Conservation (phyloP, 805 yeast species). For the Candida tallmaniae region DNA sequence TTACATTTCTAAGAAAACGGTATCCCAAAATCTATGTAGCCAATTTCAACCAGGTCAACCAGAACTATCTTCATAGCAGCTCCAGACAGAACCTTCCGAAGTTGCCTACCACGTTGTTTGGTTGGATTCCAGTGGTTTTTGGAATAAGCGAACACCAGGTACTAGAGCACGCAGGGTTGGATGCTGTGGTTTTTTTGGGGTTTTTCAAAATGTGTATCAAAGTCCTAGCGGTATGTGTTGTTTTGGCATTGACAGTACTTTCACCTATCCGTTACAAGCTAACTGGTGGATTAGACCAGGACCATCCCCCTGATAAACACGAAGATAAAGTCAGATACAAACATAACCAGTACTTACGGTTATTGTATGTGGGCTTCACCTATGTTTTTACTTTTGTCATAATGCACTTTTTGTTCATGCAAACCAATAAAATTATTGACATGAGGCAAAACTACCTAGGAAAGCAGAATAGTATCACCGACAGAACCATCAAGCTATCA, state of each 20-base stretch:
- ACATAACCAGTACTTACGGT: constrained; percentile 52
- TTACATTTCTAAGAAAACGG: constrained; percentile 64
- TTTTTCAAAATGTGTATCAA: constrained; percentile 87
- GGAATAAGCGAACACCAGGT: constrained; percentile 68
- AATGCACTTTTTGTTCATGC: constrained; percentile 54
- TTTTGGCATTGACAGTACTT: constrained; percentile 69
- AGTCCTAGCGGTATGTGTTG: constrained; percentile 56
- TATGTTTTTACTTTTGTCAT: constrained; percentile 76
- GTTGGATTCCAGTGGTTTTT: constrained; percentile 74
- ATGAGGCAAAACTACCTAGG: constrained; percentile 83
- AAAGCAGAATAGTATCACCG: constrained; percentile 82
- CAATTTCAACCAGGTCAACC: constrained; percentile 49
- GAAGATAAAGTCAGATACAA: constrained; percentile 12
- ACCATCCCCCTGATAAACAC: constrained; percentile 19
- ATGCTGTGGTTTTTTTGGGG: constrained; percentile 87
- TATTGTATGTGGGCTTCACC: constrained; percentile 87
- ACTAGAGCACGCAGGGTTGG: constrained; percentile 86
- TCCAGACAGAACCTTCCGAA: constrained; percentile 52
- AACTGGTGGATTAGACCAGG: constrained; percentile 55
- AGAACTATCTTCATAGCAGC: constrained; percentile 37
- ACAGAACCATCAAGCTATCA: constrained; percentile 79
- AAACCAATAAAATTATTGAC: constrained; percentile 67
- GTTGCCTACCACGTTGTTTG: constrained; percentile 60
- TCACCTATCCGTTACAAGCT: constrained; percentile 81
- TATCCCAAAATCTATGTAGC: constrained; percentile 87